Conservation (phyloP, 2,329 filamentous ascomycete species). For the Chrysoporthe cubensis region DNA sequence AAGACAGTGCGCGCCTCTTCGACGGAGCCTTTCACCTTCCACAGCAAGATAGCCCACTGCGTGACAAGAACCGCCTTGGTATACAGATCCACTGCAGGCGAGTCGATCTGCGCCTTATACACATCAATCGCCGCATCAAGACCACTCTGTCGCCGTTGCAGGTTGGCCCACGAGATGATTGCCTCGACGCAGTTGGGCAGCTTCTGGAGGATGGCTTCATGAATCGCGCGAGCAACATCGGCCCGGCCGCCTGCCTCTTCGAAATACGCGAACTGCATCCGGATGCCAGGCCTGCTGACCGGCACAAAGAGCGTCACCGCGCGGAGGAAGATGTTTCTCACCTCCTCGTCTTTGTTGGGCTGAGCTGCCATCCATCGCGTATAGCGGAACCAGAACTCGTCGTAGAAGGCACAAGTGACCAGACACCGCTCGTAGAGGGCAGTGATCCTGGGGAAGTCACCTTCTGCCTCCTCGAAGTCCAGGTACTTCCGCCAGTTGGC, state of each 20-base stretch:
- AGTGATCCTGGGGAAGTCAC: conserved; percentile 72
- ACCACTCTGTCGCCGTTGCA: conserved; percentile 81
- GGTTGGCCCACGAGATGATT: conserved; percentile 84
- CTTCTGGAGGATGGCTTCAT: conserved; percentile 75
- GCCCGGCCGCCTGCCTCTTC: conserved; percentile 82
- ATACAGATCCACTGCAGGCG: conserved; percentile 70
- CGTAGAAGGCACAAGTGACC: conserved; percentile 90
- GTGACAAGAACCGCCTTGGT: conserved; percentile 86
- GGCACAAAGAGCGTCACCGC: conserved; percentile 86
- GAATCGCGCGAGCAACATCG: conserved; percentile 81
- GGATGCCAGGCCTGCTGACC: conserved; percentile 79
- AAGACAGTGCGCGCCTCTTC: conserved; percentile 86
- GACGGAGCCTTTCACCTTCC: conserved; percentile 81
- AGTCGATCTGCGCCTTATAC: conserved; percentile 80
- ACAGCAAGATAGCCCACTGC: conserved; percentile 84
- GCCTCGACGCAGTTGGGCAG: conserved; percentile 85
- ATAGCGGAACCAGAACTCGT: conserved; percentile 98
- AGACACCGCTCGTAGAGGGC: conserved; percentile 94
- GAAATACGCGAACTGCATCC: conserved; percentile 91
- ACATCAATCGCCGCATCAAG: conserved; percentile 83
- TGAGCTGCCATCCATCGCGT: conserved; percentile 90
- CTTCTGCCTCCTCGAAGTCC: conserved; percentile 90
- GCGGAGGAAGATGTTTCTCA: conserved; percentile 88
- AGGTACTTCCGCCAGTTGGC: conserved; percentile 95
- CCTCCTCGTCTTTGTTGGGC: conserved; percentile 81